Conservation (phyloP, 148 eudicot species). For the Linanthus parryae region DNA sequence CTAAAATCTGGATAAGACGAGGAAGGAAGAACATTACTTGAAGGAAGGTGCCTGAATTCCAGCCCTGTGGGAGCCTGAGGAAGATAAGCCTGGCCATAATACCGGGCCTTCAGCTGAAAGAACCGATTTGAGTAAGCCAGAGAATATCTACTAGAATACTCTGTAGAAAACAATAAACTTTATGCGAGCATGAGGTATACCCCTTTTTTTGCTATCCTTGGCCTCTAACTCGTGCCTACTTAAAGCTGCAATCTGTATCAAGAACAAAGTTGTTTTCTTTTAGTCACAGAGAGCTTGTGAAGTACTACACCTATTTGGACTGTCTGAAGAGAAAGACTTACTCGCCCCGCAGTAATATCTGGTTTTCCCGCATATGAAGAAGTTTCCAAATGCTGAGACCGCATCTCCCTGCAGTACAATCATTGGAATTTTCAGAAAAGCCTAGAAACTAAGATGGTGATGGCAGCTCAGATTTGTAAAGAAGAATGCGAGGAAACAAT, state of each 20-base stretch:
- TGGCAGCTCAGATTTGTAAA: too few species aligned
- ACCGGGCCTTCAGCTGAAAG: constrained; percentile 5
- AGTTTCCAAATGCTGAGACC: constrained; percentile 13
- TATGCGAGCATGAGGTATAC: constrained; percentile 10
- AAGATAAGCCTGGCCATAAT: constrained; percentile 24
- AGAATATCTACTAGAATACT: too few species aligned
- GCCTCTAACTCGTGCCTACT: constrained; percentile 7
- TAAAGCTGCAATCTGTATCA: constrained; percentile 25
- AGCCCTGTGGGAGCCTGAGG: constrained; percentile 14
- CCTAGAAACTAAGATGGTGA: too few species aligned
- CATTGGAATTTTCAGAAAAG: too few species aligned
- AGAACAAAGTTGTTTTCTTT: constrained; percentile 1
- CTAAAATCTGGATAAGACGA: background rate
- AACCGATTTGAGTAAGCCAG: constrained; percentile 2
- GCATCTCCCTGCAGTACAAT: constrained; percentile 16
- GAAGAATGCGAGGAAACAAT: too few species aligned
- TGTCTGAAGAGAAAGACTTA: constrained; percentile 6
- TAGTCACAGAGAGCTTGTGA: background rate
- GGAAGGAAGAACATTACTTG: constrained; percentile 25
- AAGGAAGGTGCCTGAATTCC: constrained; percentile 19
- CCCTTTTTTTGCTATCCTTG: constrained; percentile 18
- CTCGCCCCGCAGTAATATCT: constrained; percentile 12
- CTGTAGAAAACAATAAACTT: background rate
- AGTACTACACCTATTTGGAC: too few species aligned
- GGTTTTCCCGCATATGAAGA: constrained; percentile 6